Base-by-base conservation (phyloP, 2,329 filamentous ascomycete genomes). In the Fusarium pseudograminearum region DNA sequence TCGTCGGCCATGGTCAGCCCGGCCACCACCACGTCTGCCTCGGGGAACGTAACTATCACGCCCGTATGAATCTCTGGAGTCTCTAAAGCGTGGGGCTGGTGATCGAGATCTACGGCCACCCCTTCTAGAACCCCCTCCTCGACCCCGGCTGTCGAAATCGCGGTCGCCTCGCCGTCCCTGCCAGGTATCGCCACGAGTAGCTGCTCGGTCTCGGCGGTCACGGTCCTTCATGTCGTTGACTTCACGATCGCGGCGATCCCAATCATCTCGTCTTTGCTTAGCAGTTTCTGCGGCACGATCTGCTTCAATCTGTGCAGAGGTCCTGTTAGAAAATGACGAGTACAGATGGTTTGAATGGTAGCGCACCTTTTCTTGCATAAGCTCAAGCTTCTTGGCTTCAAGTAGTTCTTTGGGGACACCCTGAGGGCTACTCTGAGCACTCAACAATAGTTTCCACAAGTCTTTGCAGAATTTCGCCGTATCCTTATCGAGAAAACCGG, bases 361-460 rank as follows among this genome's bases (percentile, higher is more conserved):
- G 24, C 10, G 34, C 79, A 97, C 95, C 90, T 97, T 97, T 81
- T 98, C 94, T 80, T 98, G 93, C 67, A 96, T 93, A 48, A 99
- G 84, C 80, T 99, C 96, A 45, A 93, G 83, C 81, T 98, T 99
- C 85, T 99, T 99, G 1, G 95, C 94, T 78, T 99, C 96, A 4
- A 99, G 83, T 42, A 99, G 85, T 80, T 98, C 94, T 79, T 97
- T 95, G 0, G 96, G 95, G 15, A 99, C 94, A 57, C 96, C 96
- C 77, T 96, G 92, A 0, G 93, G 90, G 78, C 91, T 97, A 41
- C 87, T 84, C 80, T 99, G 96, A 12, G 94, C 96, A 79, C 94
- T 98, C 46, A 99, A 82, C 74, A 95, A 92, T 20, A 99, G 83
- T 62, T 90, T 93, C 96, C 96, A 99, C 15, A 99, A 82, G 68